phyloP scores from a whole-genome alignment of 139 green algal genomes.

The Volvox reticuliferus region DNA sequence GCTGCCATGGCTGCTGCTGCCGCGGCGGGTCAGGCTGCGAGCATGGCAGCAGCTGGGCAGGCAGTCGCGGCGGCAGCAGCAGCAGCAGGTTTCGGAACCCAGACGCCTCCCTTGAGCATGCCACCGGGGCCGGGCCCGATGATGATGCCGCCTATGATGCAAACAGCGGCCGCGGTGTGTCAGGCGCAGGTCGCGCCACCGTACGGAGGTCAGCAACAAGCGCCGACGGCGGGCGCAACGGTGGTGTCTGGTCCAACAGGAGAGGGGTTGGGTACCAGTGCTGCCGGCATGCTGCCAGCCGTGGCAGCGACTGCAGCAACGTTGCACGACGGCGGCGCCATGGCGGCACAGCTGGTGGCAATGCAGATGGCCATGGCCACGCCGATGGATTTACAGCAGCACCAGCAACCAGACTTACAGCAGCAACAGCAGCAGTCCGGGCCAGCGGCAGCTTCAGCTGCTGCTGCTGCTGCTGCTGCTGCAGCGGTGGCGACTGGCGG shows the following conservation, averaged over 20 bases:
- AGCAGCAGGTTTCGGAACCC: not conserved
- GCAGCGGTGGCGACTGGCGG: not conserved
- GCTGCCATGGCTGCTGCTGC: conserved; percentile 16
- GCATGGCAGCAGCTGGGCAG: not conserved
- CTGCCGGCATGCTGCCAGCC: not conserved
- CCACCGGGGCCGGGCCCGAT: not conserved
- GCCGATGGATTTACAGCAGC: not conserved
- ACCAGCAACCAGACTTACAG: not conserved
- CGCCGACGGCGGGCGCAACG: not conserved
- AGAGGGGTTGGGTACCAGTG: not conserved
- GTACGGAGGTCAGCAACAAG: not conserved
- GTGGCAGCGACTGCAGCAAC: not conserved
- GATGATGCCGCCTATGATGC: not conserved
- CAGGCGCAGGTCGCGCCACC: not conserved
- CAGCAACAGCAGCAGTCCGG: conserved; percentile 16
- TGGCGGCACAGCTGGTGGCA: not conserved
- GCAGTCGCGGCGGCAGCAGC: not conserved
- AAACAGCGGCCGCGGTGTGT: not conserved
- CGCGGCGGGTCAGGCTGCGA: conserved; percentile 6
- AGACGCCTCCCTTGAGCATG: not conserved
- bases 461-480: not conserved
- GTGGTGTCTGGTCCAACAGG: not conserved
- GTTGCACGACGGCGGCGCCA: not conserved
- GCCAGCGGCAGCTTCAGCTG: not conserved
- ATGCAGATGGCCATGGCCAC: conserved; percentile 6